These are phyloP conservation scores for Pueraria montana DNA, from an alignment of 306 rosid species.

Conservation along the genomic window DNA sequence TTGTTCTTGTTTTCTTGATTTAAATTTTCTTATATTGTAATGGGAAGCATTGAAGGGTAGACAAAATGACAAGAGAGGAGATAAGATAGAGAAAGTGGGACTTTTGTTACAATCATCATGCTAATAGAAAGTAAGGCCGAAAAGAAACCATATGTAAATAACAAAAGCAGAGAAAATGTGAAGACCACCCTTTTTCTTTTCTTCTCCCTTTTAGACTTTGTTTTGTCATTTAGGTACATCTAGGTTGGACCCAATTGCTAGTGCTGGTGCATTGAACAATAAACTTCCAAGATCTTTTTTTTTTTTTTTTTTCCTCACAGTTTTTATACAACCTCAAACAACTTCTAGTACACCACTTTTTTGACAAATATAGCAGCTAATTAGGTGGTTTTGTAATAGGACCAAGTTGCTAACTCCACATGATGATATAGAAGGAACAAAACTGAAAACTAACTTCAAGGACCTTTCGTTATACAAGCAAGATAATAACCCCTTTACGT, in stretches of 20 bases:
- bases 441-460: constrained; percentile 27
- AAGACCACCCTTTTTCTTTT: constrained; percentile 53
- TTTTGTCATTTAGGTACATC: constrained; percentile 59
- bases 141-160: constrained; percentile 50
- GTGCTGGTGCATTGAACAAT: constrained; percentile 58
- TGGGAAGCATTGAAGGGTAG: constrained; percentile 48
- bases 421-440: constrained; percentile 12
- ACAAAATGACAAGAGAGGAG: constrained; percentile 53
- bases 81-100: constrained; percentile 56
- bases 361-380: constrained; percentile 43
- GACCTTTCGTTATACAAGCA: constrained; percentile 26
- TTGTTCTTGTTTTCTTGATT: constrained; percentile 9
- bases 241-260: constrained; percentile 57
- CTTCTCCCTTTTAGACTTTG: constrained; percentile 52
- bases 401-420: constrained; percentile 43
- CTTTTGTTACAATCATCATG: constrained; percentile 52
- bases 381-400: constrained; percentile 44
- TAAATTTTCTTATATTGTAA: constrained; percentile 33
- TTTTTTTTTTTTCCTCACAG: neutral
- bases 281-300: constrained; percentile 42
- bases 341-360: constrained; percentile 35
- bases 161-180: constrained; percentile 66
- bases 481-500: neutral
- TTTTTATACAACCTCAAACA: constrained; percentile 52
- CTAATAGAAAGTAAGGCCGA: constrained; percentile 54